Conservation (phyloP, 345 rosid genomes). For the Fremontodendron californicum region DNA sequence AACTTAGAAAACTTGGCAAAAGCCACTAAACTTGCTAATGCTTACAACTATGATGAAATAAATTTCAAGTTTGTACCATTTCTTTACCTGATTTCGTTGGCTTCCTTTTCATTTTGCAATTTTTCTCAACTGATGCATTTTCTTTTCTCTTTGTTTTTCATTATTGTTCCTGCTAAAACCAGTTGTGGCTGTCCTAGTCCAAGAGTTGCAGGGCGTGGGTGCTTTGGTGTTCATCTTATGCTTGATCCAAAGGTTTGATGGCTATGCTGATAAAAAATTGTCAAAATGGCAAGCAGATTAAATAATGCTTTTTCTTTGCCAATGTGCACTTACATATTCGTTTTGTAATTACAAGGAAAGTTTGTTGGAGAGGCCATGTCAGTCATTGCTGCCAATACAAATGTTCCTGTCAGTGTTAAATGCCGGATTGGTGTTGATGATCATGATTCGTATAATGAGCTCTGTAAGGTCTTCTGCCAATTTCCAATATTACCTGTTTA, state of each 20-base stretch:
- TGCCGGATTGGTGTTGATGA: constrained; percentile 96
- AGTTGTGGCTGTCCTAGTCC: constrained; percentile 99
- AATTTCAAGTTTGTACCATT: constrained; percentile 72
- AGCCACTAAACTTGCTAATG: constrained; percentile 78
- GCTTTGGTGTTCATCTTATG: constrained; percentile 96
- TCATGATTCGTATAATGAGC: constrained; percentile 90
- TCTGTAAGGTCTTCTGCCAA: constrained; percentile 66
- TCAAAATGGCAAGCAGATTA: constrained; percentile 11
- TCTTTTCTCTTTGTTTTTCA: background rate
- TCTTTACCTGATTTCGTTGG: constrained; percentile 1
- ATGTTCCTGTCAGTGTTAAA: constrained; percentile 85
- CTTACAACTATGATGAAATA: constrained; percentile 86
- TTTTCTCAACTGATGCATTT: constrained; percentile 3
- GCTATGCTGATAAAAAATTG: constrained; percentile 8
- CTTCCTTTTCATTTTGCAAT: constrained; percentile 13
- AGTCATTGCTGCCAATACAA: constrained; percentile 89
- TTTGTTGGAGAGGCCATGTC: constrained; percentile 97
- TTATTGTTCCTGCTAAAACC: constrained; percentile 8
- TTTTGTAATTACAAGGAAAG: constrained; percentile 42
- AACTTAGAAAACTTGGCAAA: constrained; percentile 79
- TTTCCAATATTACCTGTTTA: constrained; percentile 6
- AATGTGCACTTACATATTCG: constrained; percentile 22
- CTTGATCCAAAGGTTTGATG: constrained; percentile 83
- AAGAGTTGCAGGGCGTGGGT: constrained; percentile 91
- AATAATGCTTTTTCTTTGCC: background rate